Conservation (phyloP, 2,329 filamentous ascomycete genomes). For the Exophiala lecanii-corni region DNA sequence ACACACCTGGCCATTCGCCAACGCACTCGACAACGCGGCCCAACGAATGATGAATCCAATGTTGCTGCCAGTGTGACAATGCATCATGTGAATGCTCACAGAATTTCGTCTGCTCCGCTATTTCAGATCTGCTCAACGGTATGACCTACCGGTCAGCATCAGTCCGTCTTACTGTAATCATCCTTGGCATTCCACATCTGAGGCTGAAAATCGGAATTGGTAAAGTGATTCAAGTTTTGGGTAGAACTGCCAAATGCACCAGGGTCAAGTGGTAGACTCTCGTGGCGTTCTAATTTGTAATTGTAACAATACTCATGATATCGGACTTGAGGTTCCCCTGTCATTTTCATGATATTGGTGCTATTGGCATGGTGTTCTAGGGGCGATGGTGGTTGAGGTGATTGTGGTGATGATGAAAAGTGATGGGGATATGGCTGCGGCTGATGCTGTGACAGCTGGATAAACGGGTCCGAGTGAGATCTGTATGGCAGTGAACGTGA, state of each 20-base stretch:
- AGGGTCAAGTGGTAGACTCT: constrained; percentile 14
- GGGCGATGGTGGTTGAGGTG: constrained; percentile 12
- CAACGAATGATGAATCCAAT: too few species aligned
- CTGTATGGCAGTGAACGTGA: not conserved
- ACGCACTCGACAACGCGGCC: too few species aligned
- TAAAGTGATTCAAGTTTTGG: constrained; percentile 44
- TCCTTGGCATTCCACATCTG: constrained; percentile 43
- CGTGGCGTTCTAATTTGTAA: constrained; percentile 9
- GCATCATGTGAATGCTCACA: too few species aligned
- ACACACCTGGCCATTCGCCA: too few species aligned
- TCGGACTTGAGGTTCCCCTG: constrained; percentile 17
- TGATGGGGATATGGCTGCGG: constrained; percentile 7
- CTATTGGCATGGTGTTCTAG: constrained; percentile 5
- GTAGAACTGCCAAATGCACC: constrained; percentile 32
- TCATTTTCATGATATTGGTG: not conserved
- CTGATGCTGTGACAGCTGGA: constrained; percentile 7
- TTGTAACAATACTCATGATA: constrained; percentile 15
- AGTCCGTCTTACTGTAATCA: constrained; percentile 17
- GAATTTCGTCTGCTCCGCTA: too few species aligned
- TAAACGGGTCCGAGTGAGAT: constrained; percentile 9
- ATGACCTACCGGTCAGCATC: too few species aligned
- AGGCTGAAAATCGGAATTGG: constrained; percentile 43
- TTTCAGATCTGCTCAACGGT: too few species aligned
- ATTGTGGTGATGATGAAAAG: constrained; percentile 7
- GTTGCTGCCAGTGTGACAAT: too few species aligned